phyloP scores from a whole-genome alignment of 2,329 filamentous ascomycete genomes.

The Emmonsia crescens region DNA sequence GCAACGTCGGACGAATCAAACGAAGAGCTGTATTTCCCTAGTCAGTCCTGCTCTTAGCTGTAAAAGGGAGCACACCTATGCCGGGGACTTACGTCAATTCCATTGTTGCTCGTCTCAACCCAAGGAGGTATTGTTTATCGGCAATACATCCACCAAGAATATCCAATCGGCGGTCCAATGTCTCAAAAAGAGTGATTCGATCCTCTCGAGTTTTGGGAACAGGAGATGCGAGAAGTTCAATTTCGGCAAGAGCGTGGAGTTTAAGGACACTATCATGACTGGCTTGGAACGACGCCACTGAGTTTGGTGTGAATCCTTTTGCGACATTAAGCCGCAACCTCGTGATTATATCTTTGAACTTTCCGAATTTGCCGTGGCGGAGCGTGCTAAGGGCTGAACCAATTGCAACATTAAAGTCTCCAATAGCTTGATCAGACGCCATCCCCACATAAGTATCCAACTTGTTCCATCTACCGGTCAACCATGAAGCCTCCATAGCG shows the following conservation, averaged over 20 bases:
- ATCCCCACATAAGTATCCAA: slow-evolving; percentile 54
- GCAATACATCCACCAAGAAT: slow-evolving; percentile 77
- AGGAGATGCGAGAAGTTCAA: slow-evolving; percentile 51
- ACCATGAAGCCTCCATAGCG: slow-evolving; percentile 86
- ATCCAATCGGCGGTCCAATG: slow-evolving; percentile 67
- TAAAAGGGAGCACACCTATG: neutral
- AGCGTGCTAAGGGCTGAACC: slow-evolving; percentile 56
- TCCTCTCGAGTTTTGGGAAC: slow-evolving; percentile 14
- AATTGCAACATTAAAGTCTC: slow-evolving; percentile 74
- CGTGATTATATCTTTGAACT: slow-evolving; percentile 49
- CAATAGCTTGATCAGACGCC: slow-evolving; percentile 28
- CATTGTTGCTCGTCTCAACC: slow-evolving; percentile 79
- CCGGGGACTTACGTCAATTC: slow-evolving; percentile 44
- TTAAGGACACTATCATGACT: slow-evolving; percentile 78
- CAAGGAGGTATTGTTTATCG: slow-evolving; percentile 89
- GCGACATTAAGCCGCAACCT: slow-evolving; percentile 60
- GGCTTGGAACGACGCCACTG: slow-evolving; percentile 68
- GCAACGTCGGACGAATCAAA: slow-evolving; percentile 68
- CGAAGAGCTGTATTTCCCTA: slow-evolving; percentile 28
- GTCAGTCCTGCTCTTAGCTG: neutral
- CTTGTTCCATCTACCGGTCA: slow-evolving; percentile 68
- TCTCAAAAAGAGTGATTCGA: slow-evolving; percentile 34
- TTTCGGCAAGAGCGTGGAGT: slow-evolving; percentile 75
- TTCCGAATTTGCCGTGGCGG: slow-evolving; percentile 39
- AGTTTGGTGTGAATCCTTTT: slow-evolving; percentile 61